Evolutionary conservation across 2,329 filamentous ascomycete genomes (phyloP).

Genomic region (Calonectria hawksworthii): DNA sequence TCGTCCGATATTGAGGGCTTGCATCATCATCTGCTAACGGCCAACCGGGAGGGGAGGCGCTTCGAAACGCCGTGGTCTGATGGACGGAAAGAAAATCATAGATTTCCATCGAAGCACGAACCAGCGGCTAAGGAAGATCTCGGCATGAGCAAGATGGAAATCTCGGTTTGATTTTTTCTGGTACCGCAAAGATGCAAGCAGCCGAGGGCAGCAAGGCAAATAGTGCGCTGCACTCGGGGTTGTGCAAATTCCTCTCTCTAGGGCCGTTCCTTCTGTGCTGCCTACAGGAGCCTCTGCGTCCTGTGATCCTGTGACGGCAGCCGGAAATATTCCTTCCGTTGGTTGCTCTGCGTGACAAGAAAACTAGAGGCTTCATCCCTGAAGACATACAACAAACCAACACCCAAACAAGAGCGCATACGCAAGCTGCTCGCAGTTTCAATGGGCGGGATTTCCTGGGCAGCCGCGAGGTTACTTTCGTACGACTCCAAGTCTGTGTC

Average conservation of each 20-base stretch:
- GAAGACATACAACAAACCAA: not conserved
- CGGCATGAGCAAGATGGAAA: not conserved
- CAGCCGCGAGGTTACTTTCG: constrained; percentile 1
- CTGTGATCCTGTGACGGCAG: not conserved
- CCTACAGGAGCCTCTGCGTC: not conserved
- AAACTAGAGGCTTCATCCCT: not conserved
- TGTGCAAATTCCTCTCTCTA: not conserved
- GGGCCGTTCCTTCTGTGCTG: not conserved
- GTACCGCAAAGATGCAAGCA: no score
- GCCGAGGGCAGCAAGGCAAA: not conserved
- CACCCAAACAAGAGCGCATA: not conserved
- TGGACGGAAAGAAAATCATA: not conserved
- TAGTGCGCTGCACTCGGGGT: no score
- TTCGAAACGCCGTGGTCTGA: constrained; percentile 17
- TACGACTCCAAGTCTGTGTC: not conserved
- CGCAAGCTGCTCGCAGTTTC: not conserved
- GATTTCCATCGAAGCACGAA: not conserved
- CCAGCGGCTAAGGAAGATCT: not conserved
- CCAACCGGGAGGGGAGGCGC: not conserved
- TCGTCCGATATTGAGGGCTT: constrained; percentile 21
- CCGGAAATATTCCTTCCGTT: constrained; percentile 20
- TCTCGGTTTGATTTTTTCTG: not conserved
- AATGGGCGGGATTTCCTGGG: not conserved
- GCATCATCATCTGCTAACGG: not conserved
- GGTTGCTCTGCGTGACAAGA: not conserved